A percentile compares a stretch with the other conserved stretches of the same genome.
Conservation (phyloP, 2,329 filamentous ascomycete genomes). For the Colletotrichum eleusines region DNA sequence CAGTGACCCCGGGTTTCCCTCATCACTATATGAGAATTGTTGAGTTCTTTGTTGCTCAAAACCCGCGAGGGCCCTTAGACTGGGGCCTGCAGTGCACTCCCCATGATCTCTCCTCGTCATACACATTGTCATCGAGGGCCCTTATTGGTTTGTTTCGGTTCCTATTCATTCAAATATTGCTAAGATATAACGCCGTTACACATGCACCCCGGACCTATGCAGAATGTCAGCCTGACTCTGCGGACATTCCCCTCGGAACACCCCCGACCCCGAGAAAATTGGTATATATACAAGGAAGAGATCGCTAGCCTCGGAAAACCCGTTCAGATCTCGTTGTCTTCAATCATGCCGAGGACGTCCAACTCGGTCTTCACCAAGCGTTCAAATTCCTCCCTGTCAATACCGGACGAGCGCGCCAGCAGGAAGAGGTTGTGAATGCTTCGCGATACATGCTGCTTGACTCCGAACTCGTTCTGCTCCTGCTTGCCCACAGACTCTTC, state of each 20-base stretch:
- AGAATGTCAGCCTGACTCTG: slow-evolving; percentile 25
- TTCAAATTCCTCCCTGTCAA: slow-evolving; percentile 81
- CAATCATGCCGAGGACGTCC: slow-evolving; percentile 76
- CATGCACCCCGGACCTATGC: slow-evolving; percentile 38
- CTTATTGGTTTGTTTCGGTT: neutral
- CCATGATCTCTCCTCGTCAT: neutral
- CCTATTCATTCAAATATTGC: slow-evolving; percentile 13
- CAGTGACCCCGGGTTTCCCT: neutral
- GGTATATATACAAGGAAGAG: slow-evolving; percentile 31
- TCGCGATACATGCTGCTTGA: slow-evolving; percentile 83
- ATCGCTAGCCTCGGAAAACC: neutral
- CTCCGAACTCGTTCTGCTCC: slow-evolving; percentile 76
- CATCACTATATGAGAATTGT: slow-evolving; percentile 16
- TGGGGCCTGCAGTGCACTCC: neutral
- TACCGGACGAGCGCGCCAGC: slow-evolving; percentile 77
- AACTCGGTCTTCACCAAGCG: slow-evolving; percentile 78
- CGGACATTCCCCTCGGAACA: slow-evolving; percentile 39
- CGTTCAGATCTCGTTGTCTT: slow-evolving; percentile 58
- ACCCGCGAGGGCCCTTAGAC: no score
- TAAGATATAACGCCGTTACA: slow-evolving; percentile 21
- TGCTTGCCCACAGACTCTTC: slow-evolving; percentile 67
- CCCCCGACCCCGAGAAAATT: slow-evolving; percentile 17
- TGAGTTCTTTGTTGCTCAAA: slow-evolving; percentile 10
- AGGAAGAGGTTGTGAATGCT: slow-evolving; percentile 82
- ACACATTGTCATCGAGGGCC: neutral